phyloP scores from a whole-genome alignment of 495 filamentous ascomycete genomes.

The Hyaloscypha hepaticicola region DNA sequence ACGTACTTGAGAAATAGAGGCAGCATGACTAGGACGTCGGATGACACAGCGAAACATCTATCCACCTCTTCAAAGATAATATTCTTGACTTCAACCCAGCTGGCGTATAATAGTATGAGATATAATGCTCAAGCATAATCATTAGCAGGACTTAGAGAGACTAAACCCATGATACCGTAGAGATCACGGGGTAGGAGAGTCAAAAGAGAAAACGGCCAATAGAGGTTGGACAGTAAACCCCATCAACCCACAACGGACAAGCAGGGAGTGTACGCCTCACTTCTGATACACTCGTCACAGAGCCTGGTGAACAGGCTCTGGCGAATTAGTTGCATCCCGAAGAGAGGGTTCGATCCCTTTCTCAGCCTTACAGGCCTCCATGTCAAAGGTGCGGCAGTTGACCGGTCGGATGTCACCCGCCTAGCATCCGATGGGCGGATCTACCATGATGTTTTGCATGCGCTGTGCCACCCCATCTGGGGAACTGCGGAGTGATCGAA shows the following conservation, averaged over 20 bases:
- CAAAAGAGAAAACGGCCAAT: not conserved
- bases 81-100: no score
- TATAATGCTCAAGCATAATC: no score
- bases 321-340: not conserved
- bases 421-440: not conserved
- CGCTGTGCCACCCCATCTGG: not conserved
- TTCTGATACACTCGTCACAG: not conserved
- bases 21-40: no score
- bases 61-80: no score
- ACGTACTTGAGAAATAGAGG: slow-evolving; percentile 1
- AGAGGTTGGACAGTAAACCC: not conserved
- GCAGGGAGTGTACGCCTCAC: not conserved
- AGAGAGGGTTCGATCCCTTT: not conserved
- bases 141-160: no score
- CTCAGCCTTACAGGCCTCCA: not conserved
- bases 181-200: not conserved
- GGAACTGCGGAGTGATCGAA: not conserved
- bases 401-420: not conserved
- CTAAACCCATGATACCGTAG: not conserved
- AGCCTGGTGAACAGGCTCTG: not conserved
- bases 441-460: not conserved
- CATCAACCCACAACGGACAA: not conserved
- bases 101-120: no score
- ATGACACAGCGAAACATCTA: no score
- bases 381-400: not conserved